Conservation (phyloP, 345 rosid genomes). For the Cardamine occulta region DNA sequence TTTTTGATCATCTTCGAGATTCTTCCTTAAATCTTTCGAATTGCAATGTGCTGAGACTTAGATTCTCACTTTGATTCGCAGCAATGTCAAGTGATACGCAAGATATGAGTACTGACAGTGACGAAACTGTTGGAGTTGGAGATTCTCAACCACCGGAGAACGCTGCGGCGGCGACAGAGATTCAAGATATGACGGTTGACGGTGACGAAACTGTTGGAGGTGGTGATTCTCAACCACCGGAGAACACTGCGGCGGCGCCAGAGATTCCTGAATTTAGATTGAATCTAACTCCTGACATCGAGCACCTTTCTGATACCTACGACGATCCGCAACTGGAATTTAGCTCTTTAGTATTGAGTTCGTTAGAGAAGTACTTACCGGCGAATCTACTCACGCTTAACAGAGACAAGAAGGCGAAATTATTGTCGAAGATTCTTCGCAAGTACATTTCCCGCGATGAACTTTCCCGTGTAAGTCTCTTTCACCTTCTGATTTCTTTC, state of each 20-base stretch:
- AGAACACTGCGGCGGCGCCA: neutral
- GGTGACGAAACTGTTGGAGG: slow-evolving; percentile 42
- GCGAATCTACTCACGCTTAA: slow-evolving; percentile 46
- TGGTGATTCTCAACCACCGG: slow-evolving; percentile 30
- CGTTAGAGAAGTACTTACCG: slow-evolving; percentile 74
- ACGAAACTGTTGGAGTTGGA: too few species aligned
- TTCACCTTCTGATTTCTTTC: neutral
- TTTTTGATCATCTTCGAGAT: neutral
- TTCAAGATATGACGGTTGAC: slow-evolving; percentile 9
- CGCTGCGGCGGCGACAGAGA: neutral
- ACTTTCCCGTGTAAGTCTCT: slow-evolving; percentile 51
- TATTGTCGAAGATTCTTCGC: slow-evolving; percentile 61
- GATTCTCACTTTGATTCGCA: neutral
- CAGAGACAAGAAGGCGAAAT: slow-evolving; percentile 56
- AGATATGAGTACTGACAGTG: slow-evolving; percentile 19
- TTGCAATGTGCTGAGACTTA: neutral
- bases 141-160: neutral
- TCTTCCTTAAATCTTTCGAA: neutral
- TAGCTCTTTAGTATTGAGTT: slow-evolving; percentile 63
- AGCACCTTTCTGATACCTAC: slow-evolving; percentile 68
- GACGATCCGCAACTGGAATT: slow-evolving; percentile 65
- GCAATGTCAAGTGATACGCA: slow-evolving; percentile 10
- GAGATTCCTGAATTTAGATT: slow-evolving; percentile 36
- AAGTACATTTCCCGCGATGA: slow-evolving; percentile 70
- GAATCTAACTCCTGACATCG: slow-evolving; percentile 50